Evolutionary conservation across 345 rosid genomes (phyloP).

Genomic region (Eucalyptus pumila): DNA sequence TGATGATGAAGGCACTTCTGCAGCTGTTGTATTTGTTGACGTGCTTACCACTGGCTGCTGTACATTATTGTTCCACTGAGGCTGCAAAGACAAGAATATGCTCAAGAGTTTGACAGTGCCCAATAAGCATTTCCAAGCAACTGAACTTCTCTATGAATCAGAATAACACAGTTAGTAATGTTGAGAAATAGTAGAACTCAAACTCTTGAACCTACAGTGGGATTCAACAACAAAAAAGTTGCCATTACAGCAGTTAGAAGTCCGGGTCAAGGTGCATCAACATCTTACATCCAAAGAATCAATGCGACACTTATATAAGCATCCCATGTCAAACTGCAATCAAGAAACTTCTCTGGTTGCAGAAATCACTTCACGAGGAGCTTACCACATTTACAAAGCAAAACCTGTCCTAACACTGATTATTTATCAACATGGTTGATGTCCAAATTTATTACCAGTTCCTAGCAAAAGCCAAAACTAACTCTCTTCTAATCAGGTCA

Average conservation of each 20-base stretch:
- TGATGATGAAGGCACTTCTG: conserved; percentile 33
- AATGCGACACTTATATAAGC: background rate
- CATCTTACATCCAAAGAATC: background rate
- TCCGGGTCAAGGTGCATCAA: background rate
- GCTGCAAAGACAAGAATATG: background rate
- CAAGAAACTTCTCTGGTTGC: background rate
- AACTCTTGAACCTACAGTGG: background rate
- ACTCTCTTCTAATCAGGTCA: background rate
- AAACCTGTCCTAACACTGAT: background rate
- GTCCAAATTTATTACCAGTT: background rate
- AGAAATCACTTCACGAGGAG: background rate
- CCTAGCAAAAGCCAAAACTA: background rate
- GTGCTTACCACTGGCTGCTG: conserved; percentile 24
- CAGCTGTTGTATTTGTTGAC: conserved; percentile 22
- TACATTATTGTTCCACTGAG: conserved; percentile 54
- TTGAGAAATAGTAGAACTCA: background rate
- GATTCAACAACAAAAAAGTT: background rate
- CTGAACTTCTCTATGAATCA: background rate
- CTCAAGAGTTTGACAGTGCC: background rate
- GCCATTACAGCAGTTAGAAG: background rate
- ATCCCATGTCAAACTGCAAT: background rate
- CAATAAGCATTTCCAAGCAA: background rate
- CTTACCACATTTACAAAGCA: background rate
- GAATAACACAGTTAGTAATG: background rate
- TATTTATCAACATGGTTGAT: background rate